These are phyloP conservation scores for Apiospora malaysiana DNA, from an alignment of 2,329 filamentous ascomycete genomes.

Conservation along the genomic window DNA sequence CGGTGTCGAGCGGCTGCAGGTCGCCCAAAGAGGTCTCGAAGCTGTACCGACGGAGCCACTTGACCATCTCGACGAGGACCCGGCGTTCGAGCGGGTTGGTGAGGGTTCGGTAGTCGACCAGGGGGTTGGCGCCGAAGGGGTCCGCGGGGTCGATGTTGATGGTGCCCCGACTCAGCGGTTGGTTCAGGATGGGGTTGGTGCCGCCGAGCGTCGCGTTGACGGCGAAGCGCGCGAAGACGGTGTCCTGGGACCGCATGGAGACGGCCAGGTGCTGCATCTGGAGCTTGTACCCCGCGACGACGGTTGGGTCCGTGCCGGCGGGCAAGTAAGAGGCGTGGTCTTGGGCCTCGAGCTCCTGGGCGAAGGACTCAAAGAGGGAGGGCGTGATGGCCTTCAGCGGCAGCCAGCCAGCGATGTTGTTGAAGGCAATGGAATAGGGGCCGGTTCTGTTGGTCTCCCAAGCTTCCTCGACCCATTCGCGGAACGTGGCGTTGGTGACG, in stretches of 20 bases:
- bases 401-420: slow-evolving; percentile 44
- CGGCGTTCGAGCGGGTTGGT: slow-evolving; percentile 46
- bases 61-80: slow-evolving; percentile 45
- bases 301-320: slow-evolving; percentile 40
- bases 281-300: slow-evolving; percentile 43
- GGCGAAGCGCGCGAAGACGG: slow-evolving; percentile 19
- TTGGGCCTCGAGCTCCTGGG: slow-evolving; percentile 39
- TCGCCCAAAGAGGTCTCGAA: slow-evolving; percentile 44
- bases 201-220: slow-evolving; percentile 9
- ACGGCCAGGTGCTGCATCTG: slow-evolving; percentile 15
- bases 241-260: slow-evolving; percentile 7
- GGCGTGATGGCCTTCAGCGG: slow-evolving; percentile 42
- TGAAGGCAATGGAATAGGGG: slow-evolving; percentile 42
- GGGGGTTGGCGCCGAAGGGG: slow-evolving; percentile 41
- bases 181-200: slow-evolving; percentile 34
- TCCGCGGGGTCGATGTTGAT: slow-evolving; percentile 47
- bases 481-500: slow-evolving; percentile 35
- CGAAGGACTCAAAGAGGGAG: slow-evolving; percentile 39
- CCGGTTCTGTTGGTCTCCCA: slow-evolving; percentile 38
- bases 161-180: slow-evolving; percentile 44
- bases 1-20: slow-evolving; percentile 40
- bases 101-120: slow-evolving; percentile 47
- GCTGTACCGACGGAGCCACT: slow-evolving; percentile 44
- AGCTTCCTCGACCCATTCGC: slow-evolving; percentile 35
- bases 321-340: slow-evolving; percentile 42